Evolutionary conservation across 345 rosid species (phyloP), one percentile per base, ranked within the genome.

Genomic region (sweet orange (Citrus sinensis)): DNA sequence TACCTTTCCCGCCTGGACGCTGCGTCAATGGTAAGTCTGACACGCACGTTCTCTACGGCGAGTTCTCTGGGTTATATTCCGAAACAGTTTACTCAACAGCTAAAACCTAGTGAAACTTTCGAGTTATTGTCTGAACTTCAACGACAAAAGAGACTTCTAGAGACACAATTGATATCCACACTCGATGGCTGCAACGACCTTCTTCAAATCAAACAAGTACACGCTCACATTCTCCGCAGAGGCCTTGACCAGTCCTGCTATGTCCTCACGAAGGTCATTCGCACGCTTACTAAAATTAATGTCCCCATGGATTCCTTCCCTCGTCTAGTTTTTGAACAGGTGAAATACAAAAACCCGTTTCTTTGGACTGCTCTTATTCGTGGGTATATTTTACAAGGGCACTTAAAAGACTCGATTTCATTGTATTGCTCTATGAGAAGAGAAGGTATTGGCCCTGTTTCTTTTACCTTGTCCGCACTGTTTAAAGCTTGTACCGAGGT

Each of bases 381-480:
- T 29, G 96, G 93, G 1, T 91, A 91, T 66, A 68, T 84, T 37
- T 60, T 83, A 22, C 84, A 88, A 76, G 91, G 90, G 22, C 30
- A 67, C 6, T 46, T 90, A 2, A 14, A 24, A 22, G 87, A 89
- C n/a, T 82, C 91, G 4, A 25, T 87, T 72, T 51, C 70, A 20
- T 72, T 89, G 76, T 93, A 89, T 54, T 40, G 79, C 67, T 51
- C 76, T 29, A 91, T 92, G 98, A 87, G 96, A 76, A 58, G 55
- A 61, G 82, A 84, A 58, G 86, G 85, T 17, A 34, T 81, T 59
- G 79, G 79, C 19, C 98, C 95, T 17, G 87, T 91, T 62, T 90
- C 97, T 0, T 92, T 93, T 84, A 92, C 98, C 22, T 91, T 93
- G 79, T 81, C 98, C 0, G 93, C 98, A 70, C 85, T 93, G 78